A percentile compares a stretch with the other conserved stretches of the same genome.
Conservation (phyloP, 2,329 filamentous ascomycete genomes). For the Eutypella sp. region DNA sequence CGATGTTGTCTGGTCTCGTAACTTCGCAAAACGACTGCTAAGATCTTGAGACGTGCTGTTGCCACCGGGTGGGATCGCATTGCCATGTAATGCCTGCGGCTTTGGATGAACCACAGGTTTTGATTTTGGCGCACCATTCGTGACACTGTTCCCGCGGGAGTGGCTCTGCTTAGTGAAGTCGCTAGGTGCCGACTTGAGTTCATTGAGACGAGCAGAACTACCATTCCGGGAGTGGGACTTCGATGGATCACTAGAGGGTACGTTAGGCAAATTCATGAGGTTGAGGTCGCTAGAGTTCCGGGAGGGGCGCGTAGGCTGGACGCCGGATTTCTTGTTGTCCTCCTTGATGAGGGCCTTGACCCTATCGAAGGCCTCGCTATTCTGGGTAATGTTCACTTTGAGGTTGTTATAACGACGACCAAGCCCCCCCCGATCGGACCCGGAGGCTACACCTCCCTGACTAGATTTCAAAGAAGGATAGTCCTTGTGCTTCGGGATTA, state of each 20-base stretch:
- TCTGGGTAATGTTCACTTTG: slow-evolving; percentile 43
- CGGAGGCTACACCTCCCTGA: no score
- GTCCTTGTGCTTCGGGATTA: slow-evolving; percentile 71
- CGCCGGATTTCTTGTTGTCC: slow-evolving; percentile 59
- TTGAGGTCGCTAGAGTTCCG: slow-evolving; percentile 6
- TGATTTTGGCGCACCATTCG: slow-evolving; percentile 20
- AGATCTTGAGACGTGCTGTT: slow-evolving; percentile 43
- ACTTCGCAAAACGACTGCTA: slow-evolving; percentile 51
- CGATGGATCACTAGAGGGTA: slow-evolving; percentile 10
- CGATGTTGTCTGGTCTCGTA: slow-evolving; percentile 40
- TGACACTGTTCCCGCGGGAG: not conserved
- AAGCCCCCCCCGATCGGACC: slow-evolving; percentile 47
- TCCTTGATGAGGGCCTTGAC: slow-evolving; percentile 58
- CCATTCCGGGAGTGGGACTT: slow-evolving; percentile 1
- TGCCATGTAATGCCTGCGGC: slow-evolving; percentile 61
- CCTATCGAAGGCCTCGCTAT: slow-evolving; percentile 46
- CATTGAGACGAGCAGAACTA: not conserved
- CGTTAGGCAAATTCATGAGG: slow-evolving; percentile 11
- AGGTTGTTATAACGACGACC: slow-evolving; percentile 45
- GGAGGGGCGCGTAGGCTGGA: slow-evolving; percentile 36
- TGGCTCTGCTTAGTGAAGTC: not conserved
- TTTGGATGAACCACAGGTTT: slow-evolving; percentile 59
- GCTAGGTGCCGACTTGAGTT: not conserved
- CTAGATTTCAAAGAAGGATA: slow-evolving; percentile 59
- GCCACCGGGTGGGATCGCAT: slow-evolving; percentile 41